Evolutionary conservation across 805 yeast species (phyloP), one percentile per base, ranked within the genome.

Genomic region (Barnettozyma populi): DNA sequence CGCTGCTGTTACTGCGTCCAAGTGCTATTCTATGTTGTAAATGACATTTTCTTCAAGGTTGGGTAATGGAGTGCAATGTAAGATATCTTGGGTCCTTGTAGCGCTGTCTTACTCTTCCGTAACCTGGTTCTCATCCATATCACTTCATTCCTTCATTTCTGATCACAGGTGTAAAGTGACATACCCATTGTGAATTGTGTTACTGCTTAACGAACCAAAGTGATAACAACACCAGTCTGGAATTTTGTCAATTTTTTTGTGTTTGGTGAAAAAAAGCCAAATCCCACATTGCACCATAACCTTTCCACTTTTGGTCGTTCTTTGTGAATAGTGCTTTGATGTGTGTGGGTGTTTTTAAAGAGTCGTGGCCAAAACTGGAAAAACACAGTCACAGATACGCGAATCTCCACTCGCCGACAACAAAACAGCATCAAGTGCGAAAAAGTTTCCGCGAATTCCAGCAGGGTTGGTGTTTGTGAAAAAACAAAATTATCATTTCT

Each of bases 131-230:
- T 18, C 36, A 19, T 27, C 27, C 41, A 20, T 37, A 37, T 21
- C 41, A 37, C 4, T 27, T 21, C 27, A n/a, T 23, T 18, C 41
- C 19, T 36, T 38, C 34, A 19, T 16, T 32, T 37, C 39, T 18
- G 25, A 21, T 20, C 25, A 13, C 21, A 16, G 8, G n/a, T 21
- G 23, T 24, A 5, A 32, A n/a, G 20, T 16, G 38, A 68, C 72
- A 62, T 70, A 70, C 74, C 73, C 73, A 70, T 69, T 71, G 67
- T 69, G 64, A 57, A 63, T 62, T 60, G 61, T 43, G 35, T 43
- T 42, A 16, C 44, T 47, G 47, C 43, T 46, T 41, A 42, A 32
- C 45, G 7, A 36, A 37, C 32, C 43, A 23, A 35, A 41, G 40
- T 20, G 40, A 14, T 36, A 19, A 38, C 13, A 20, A 43, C 45